Percentiles rank a stretch among this genome's conserved stretches.
These are phyloP conservation scores for Microcyclosporella mali DNA, from an alignment of 2,329 filamentous ascomycete genomes.

Conservation along the genomic window DNA sequence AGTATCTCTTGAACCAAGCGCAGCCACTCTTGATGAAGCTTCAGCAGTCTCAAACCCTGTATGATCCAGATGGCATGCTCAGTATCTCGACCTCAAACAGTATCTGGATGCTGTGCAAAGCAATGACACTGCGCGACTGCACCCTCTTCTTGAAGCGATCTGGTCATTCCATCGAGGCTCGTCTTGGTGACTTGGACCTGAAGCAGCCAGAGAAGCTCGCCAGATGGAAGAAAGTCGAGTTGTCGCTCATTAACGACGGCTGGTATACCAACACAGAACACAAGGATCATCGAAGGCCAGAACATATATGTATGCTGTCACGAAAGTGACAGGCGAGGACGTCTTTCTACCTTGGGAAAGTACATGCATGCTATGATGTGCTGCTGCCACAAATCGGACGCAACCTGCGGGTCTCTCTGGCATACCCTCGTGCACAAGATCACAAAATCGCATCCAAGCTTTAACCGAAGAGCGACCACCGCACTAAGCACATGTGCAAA, in stretches of 20 bases:
- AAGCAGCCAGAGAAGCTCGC: conserved; percentile 38
- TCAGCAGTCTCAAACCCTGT: conserved; percentile 30
- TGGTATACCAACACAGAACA: conserved; percentile 36
- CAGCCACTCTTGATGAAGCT: conserved; percentile 34
- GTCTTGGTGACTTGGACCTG: conserved; percentile 43
- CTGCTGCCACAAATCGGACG: not conserved
- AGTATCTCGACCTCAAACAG: conserved; percentile 4
- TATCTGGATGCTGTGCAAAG: conserved; percentile 29
- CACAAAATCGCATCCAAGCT: conserved; percentile 3
- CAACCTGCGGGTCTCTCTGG: too few relatives aligned
- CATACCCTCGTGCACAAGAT: too few relatives aligned
- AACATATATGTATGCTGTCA: conserved; percentile 25
- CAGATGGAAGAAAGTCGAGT: conserved; percentile 39
- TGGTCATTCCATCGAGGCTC: conserved; percentile 31
- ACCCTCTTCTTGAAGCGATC: conserved; percentile 37
- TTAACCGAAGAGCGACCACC: conserved; percentile 1
- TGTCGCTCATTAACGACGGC: conserved; percentile 32
- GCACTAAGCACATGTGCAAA: conserved; percentile 2
- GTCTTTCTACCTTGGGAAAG: too few relatives aligned
- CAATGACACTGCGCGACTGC: conserved; percentile 46
- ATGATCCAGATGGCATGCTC: conserved; percentile 36
- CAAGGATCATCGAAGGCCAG: conserved; percentile 6
- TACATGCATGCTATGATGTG: too few relatives aligned
- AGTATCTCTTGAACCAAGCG: conserved; percentile 28
- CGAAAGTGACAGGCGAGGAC: not conserved